Evolutionary conservation across 352 stramenopile species (phyloP), one percentile per base, ranked within the genome.

Genomic region (Phytophthora cactorum): DNA sequence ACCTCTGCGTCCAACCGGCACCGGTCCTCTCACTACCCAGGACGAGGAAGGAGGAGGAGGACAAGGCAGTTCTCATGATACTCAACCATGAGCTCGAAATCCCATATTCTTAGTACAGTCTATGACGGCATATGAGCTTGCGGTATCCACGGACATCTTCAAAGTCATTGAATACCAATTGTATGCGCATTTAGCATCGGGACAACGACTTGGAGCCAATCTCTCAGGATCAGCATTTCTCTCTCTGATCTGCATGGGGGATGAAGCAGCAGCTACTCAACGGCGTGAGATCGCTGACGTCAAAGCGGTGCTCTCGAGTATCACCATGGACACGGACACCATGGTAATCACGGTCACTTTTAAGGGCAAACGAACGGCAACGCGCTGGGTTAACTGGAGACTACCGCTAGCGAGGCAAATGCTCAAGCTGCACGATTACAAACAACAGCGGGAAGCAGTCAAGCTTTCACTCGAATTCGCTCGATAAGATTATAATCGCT

Each of bases 241-340:
- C 17, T 22, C 17, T 22, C 17, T 22, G 17, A 22, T 22, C 17
- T 22, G 17, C 17, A 22, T 22, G 17, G 36, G 47, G 8, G 15
- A 4, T 0, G 58, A 65, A 17, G 58, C 36, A 4, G 58, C 58
- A 17, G 15, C 27, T 3, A 11, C 5, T 0, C 47, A 64, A 12
- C 56, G 52, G 5, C 7, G 46, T 3, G 17, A 65, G 22, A 17
- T 65, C 1, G 11, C 1, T 7, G 38, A 34, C 0, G 58, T 65
- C 15, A 65, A 65, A 15, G 25, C n/a, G 9, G 22, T 6, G 1
- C 4, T 57, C 10, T 58, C 57, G 0, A 22, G 57, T 1, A 52
- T 65, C 2, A 52, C 57, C 14, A 8, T 51, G 5, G 45, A 63
- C 4, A 39, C 39, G 12, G 36, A 51, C 5, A 65, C 36, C 1